These are phyloP conservation scores for Zygosaccharomyces siamensis DNA, from an alignment of 805 yeast genomes.

Conservation along the genomic window DNA sequence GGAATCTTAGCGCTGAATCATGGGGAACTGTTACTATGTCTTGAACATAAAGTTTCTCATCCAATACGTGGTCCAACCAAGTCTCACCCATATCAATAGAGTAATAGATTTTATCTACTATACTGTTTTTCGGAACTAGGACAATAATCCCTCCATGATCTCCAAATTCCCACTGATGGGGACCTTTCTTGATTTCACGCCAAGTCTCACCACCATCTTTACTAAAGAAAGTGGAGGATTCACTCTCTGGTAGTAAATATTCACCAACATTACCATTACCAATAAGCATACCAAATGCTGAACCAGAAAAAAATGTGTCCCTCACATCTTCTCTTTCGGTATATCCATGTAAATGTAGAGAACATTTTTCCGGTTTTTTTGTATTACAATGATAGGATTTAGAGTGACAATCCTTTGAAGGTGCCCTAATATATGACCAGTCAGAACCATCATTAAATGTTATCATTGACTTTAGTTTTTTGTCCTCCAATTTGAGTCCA, in stretches of 20 bases:
- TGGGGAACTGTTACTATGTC: constrained; percentile 89
- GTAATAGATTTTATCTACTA: constrained; percentile 55
- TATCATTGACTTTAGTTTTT: constrained; percentile 64
- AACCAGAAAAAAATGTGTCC: constrained; percentile 81
- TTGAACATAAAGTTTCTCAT: constrained; percentile 47
- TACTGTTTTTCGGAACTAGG: constrained; percentile 54
- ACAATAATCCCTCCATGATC: constrained; percentile 88
- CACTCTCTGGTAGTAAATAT: constrained; percentile 42
- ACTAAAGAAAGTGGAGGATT: constrained; percentile 69
- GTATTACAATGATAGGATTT: constrained; percentile 51
- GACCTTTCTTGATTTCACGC: constrained; percentile 71
- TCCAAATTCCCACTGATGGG: constrained; percentile 91
- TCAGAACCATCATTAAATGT: constrained; percentile 89
- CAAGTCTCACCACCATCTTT: constrained; percentile 90
- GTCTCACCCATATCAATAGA: constrained; percentile 76
- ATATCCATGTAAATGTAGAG: constrained; percentile 82
- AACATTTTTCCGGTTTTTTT: constrained; percentile 53
- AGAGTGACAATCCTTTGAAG: constrained; percentile 57
- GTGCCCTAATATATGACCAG: constrained; percentile 73
- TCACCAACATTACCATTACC: constrained; percentile 94
- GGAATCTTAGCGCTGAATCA: constrained; percentile 78
- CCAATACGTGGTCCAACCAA: constrained; percentile 70
- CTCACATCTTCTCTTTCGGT: constrained; percentile 81
- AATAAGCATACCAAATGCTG: constrained; percentile 83
- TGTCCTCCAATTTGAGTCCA: constrained; percentile 39